Evolutionary conservation across 345 rosid species (phyloP).

Genomic region (Arabis alpina): DNA sequence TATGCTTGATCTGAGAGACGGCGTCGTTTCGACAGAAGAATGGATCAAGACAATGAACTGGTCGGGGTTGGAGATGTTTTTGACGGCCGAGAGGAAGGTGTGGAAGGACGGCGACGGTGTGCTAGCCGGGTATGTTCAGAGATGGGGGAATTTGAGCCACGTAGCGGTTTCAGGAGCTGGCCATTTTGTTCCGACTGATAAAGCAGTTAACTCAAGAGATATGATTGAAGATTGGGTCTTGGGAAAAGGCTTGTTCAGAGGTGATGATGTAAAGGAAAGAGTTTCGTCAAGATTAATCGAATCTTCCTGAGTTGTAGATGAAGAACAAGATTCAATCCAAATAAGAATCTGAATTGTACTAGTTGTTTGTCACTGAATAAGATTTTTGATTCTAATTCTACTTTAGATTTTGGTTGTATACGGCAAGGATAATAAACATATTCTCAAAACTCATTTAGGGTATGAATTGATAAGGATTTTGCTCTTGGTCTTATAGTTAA

Average conservation of each 20-base stretch:
- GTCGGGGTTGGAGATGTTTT: constrained; percentile 53
- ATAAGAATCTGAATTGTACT: background rate
- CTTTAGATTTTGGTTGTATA: background rate
- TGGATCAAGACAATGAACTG: constrained; percentile 80
- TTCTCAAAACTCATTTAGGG: background rate
- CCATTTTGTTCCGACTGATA: constrained; percentile 74
- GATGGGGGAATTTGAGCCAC: constrained; percentile 58
- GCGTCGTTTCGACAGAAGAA: constrained; percentile 72
- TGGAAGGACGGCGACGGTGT: constrained; percentile 65
- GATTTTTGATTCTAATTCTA: background rate
- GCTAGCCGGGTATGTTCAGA: constrained; percentile 75
- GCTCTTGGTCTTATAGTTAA: background rate
- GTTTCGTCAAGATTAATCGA: constrained; percentile 12
- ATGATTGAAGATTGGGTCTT: constrained; percentile 82
- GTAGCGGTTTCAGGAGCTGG: constrained; percentile 69
- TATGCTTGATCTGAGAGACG: constrained; percentile 60
- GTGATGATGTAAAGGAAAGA: background rate
- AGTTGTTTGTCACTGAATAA: constrained; percentile 2
- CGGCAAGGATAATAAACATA: background rate
- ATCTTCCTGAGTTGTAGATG: constrained; percentile 7
- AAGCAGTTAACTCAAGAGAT: constrained; percentile 55
- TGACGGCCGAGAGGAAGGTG: constrained; percentile 57
- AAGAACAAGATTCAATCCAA: too few species aligned
- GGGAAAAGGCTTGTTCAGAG: constrained; percentile 54
- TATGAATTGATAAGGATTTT: background rate